These are phyloP conservation scores for Chaetomiaceae sp. DNA, from an alignment of 2,329 filamentous ascomycete genomes.

Conservation along the genomic window DNA sequence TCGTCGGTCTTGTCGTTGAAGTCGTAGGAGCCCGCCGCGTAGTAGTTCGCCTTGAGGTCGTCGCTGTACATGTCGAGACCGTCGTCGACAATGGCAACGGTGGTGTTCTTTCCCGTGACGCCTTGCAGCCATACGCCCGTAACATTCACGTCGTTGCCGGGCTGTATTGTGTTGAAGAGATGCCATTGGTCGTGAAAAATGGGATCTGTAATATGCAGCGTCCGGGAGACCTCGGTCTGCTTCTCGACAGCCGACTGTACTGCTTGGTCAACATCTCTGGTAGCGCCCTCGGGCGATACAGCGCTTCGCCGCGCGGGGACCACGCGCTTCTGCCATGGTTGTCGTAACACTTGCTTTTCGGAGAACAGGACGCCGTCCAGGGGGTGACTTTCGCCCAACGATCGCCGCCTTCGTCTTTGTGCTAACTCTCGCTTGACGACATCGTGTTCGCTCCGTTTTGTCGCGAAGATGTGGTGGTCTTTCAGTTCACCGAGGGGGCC, in stretches of 20 bases:
- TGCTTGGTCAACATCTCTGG: conserved; percentile 27
- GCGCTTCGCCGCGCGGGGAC: conserved; percentile 38
- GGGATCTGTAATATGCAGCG: conserved; percentile 77
- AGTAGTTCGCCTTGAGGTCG: conserved; percentile 91
- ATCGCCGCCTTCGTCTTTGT: conserved; percentile 59
- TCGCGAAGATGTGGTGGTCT: conserved; percentile 80
- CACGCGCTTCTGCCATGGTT: conserved; percentile 50
- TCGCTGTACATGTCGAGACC: conserved; percentile 93
- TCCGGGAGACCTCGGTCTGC: conserved; percentile 57
- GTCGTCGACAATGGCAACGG: conserved; percentile 92
- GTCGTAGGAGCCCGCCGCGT: conserved; percentile 86
- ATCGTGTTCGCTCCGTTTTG: conserved; percentile 59
- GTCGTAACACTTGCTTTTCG: conserved; percentile 62
- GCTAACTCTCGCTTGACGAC: conserved; percentile 52
- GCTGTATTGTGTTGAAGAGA: conserved; percentile 74
- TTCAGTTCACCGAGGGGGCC: conserved; percentile 73
- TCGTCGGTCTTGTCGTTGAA: conserved; percentile 83
- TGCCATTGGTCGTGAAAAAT: conserved; percentile 97
- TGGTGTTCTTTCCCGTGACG: conserved; percentile 82
- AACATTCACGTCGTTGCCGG: conserved; percentile 94
- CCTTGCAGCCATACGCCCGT: conserved; percentile 87
- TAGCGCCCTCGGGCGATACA: conserved; percentile 22
- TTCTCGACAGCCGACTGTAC: conserved; percentile 47
- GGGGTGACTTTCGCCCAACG: conserved; percentile 47
- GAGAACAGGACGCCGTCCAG: conserved; percentile 73